A percentile compares a stretch with the other conserved stretches of the same genome.
Evolutionary conservation across 2,329 filamentous ascomycete species (phyloP).

Genomic region (Xylariaceae sp.): DNA sequence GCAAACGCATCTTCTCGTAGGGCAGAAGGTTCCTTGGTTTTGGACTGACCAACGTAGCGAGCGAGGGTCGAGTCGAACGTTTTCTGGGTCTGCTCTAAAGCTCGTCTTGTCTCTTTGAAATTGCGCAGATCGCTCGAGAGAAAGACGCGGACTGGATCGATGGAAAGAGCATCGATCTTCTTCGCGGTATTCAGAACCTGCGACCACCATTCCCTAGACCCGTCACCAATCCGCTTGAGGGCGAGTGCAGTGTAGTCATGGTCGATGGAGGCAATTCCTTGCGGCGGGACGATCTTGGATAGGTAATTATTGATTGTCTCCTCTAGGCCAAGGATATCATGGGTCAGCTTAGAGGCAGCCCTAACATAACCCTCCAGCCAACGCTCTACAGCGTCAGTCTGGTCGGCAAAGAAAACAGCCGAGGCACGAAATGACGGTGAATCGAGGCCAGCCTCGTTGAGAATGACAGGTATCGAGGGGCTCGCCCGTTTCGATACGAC

Average conservation of each 20-base stretch:
- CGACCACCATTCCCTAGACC: slow-evolving; percentile 81
- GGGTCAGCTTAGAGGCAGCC: slow-evolving; percentile 49
- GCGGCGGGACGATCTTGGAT: slow-evolving; percentile 65
- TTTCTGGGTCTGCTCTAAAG: slow-evolving; percentile 74
- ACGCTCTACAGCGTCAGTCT: slow-evolving; percentile 83
- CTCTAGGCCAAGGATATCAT: slow-evolving; percentile 68
- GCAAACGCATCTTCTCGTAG: slow-evolving; percentile 93
- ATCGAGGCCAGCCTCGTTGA: slow-evolving; percentile 94
- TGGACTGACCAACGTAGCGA: slow-evolving; percentile 77
- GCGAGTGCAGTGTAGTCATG: slow-evolving; percentile 92
- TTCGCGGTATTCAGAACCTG: slow-evolving; percentile 68
- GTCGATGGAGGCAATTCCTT: slow-evolving; percentile 75
- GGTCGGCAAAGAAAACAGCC: slow-evolving; percentile 79
- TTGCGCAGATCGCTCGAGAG: slow-evolving; percentile 70
- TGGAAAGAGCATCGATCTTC: slow-evolving; percentile 68
- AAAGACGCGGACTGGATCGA: slow-evolving; percentile 78
- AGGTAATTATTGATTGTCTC: slow-evolving; percentile 72
- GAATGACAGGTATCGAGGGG: slow-evolving; percentile 63
- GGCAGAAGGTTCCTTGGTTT: slow-evolving; percentile 87
- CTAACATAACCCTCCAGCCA: slow-evolving; percentile 69
- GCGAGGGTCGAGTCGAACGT: slow-evolving; percentile 75
- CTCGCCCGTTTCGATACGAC: slow-evolving; percentile 26
- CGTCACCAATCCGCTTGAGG: slow-evolving; percentile 77
- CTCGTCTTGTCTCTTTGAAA: slow-evolving; percentile 78
- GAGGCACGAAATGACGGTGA: slow-evolving; percentile 92